Conservation (phyloP, 2,329 filamentous ascomycete genomes). For the Fusarium sambucinum region DNA sequence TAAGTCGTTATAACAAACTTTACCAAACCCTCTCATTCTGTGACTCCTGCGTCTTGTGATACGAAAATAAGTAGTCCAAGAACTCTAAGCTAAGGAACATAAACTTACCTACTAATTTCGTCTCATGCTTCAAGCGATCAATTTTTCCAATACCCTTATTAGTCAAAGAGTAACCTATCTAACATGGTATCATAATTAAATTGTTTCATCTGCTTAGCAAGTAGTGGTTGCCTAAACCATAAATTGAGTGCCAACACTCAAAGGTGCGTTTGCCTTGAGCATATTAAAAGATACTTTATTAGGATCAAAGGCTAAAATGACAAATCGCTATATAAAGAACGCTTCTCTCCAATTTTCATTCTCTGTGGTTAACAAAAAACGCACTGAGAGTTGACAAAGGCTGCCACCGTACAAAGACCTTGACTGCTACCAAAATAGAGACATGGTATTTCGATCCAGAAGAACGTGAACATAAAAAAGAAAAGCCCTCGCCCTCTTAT, state of each 20-base stretch:
- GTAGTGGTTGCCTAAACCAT: neutral
- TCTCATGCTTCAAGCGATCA: too few relatives aligned
- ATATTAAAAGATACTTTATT: neutral
- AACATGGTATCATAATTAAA: fast-evolving
- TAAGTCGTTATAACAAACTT: neutral
- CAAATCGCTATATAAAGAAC: neutral
- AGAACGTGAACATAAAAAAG: neutral
- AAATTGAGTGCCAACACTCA: too few relatives aligned
- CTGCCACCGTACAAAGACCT: neutral
- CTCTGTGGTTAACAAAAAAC: neutral
- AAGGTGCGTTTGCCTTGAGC: neutral
- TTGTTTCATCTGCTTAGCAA: neutral
- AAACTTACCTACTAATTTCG: too few relatives aligned
- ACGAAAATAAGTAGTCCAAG: too few relatives aligned
- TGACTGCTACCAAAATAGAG: neutral
- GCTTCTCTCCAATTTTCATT: neutral
- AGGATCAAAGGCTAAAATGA: neutral
- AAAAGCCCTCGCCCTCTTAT: neutral
- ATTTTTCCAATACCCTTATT: too few relatives aligned
- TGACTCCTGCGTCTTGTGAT: neutral
- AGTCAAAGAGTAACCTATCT: neutral
- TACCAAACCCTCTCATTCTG: neutral
- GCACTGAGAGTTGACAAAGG: neutral
- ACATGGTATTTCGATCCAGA: neutral
- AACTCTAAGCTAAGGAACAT: too few relatives aligned